Base-by-base conservation (phyloP, 208 protist genomes). In the Leishmania arabica region DNA sequence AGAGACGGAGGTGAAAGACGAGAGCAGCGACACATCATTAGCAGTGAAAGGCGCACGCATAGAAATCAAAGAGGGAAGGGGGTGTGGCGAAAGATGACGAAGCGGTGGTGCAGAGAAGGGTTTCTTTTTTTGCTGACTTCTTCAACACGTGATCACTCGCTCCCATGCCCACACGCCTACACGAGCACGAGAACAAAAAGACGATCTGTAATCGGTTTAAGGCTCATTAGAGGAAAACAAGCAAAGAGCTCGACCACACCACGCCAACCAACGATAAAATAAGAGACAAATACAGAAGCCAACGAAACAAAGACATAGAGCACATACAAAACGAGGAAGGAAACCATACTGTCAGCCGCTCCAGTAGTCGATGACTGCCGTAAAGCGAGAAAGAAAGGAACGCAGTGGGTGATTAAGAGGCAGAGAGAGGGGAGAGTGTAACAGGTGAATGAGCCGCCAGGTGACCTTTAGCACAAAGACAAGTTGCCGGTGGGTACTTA, bases 11-110 rank as follows among this genome's bases (percentile, higher is more conserved):
- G 60, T 40, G 8, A 37, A 66, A 37, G 60, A 7, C 9, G n/a
- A 66, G 60, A 66, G 13, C 27, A 66, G n/a, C n/a, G 60, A 37
- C 60, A 37, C n/a, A 66, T 66, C 60, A 40, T 6, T 31, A 8
- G 47, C 7, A 53, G 49, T n/a, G 70, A 31, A 27, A 47, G 13
- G n/a, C 40, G 34, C 37, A 47, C 31, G 42, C 24, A 71, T n/a
- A 80, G 27, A 73, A 74, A 65, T 34, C 56, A 80, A 80, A 37
- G 17, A 24, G 51, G 7, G 65, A 47, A 74, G 51, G 11, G 51
- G 31, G 65, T 9, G 27, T 51, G 51, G 54, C 17, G 31, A 53
- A 68, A 40, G 65, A 66, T 37, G 60, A 37, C n/a, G 31, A 8
- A 66, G 60, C 60, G 3, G n/a, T 66, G 60, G 56, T 51, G 17